Evolutionary conservation across 2,329 filamentous ascomycete genomes (phyloP).

Genomic region (Pseudocercospora fijiensis): DNA sequence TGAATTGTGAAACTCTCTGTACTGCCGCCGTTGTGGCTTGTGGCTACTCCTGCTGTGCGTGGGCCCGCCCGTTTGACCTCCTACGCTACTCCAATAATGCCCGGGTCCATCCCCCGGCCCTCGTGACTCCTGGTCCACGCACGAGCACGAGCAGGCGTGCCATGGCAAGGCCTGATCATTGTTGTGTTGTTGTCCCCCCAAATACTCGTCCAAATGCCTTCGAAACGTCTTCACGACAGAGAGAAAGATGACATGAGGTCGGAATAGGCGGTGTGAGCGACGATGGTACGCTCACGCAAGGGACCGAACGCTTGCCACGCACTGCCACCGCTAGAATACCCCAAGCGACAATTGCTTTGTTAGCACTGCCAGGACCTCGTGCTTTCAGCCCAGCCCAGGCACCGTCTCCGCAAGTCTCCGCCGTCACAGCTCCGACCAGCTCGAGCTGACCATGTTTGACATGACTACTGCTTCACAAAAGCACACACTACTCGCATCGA

Average conservation of each 20-base stretch:
- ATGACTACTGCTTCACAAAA: not conserved
- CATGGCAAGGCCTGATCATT: not conserved
- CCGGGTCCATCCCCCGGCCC: not conserved
- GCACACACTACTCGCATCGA: not conserved
- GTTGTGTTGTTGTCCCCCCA: not conserved
- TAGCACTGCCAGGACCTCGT: not conserved
- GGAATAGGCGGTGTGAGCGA: not conserved
- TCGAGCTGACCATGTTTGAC: not conserved
- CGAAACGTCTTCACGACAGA: not conserved
- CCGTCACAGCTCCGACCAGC: not conserved
- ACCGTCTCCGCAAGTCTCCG: conserved; percentile 14
- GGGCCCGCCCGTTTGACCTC: not conserved
- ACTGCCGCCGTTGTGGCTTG: not conserved
- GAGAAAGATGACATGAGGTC: conserved; percentile 6
- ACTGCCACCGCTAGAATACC: not conserved
- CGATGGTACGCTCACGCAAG: not conserved
- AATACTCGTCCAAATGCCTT: not conserved
- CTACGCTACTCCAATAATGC: not conserved
- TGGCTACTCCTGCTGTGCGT: not conserved
- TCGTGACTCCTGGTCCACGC: not conserved
- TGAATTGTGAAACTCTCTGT: not conserved
- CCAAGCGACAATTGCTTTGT: conserved; percentile 3
- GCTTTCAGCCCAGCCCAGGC: too few species aligned
- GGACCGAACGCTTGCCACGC: not conserved
- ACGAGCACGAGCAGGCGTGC: not conserved